Evolutionary conservation across 495 filamentous ascomycete genomes (phyloP).

Genomic region (Lophiotrema nucula): DNA sequence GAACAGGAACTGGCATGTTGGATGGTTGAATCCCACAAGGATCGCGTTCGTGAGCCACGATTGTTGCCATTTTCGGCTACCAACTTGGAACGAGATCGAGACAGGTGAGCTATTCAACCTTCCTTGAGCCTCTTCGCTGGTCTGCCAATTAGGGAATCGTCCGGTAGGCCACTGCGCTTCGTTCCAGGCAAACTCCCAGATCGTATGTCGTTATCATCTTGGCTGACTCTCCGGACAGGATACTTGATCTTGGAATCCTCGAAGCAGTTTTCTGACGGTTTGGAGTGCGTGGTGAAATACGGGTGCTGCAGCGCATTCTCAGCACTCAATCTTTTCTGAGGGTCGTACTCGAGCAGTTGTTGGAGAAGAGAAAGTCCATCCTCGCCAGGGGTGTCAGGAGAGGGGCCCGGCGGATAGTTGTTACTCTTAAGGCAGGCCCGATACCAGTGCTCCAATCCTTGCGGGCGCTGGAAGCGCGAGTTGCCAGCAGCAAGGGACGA

Average conservation of each 20-base stretch:
- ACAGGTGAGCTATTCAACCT: constrained; percentile 28
- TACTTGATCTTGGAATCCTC: constrained; percentile 84
- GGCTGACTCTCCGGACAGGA: constrained; percentile 81
- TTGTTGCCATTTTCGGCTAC: no score
- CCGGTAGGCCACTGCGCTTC: constrained; percentile 82
- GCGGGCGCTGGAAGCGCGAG: constrained; percentile 43
- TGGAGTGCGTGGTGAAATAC: constrained; percentile 68
- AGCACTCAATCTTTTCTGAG: constrained; percentile 81
- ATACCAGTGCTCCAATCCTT: constrained; percentile 65
- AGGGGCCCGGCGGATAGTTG: constrained; percentile 53
- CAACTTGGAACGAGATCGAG: no score
- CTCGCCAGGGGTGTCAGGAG: constrained; percentile 58
- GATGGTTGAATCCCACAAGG: no score
- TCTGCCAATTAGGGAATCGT: constrained; percentile 69
- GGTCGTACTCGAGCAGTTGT: constrained; percentile 87
- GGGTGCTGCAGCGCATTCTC: constrained; percentile 80
- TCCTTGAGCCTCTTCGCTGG: constrained; percentile 68
- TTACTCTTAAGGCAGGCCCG: constrained; percentile 58
- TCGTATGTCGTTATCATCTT: constrained; percentile 92
- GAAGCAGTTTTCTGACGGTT: constrained; percentile 78
- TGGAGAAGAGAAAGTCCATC: constrained; percentile 80
- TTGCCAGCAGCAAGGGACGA: constrained; percentile 56
- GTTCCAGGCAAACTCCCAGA: constrained; percentile 86
- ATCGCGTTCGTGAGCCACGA: no score
- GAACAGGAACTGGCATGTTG: no score